These are phyloP conservation scores for Domatiomyces catenatus DNA, from an alignment of 2,329 filamentous ascomycete species.

Conservation along the genomic window DNA sequence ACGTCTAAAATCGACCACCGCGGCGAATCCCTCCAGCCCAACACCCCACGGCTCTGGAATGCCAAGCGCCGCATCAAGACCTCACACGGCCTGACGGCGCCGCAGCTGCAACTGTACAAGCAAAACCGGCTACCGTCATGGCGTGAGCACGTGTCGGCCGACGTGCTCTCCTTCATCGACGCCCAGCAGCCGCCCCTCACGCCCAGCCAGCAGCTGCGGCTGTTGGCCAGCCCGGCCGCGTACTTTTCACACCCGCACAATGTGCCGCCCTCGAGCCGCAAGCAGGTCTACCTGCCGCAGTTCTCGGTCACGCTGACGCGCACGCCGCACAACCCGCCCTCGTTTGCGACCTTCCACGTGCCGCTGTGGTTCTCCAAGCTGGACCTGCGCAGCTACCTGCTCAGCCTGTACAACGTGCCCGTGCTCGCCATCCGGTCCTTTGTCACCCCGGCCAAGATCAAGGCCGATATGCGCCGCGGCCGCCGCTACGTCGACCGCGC, in stretches of 20 bases:
- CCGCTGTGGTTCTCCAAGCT: constrained; percentile 90
- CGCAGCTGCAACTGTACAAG: constrained; percentile 1
- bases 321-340: constrained; percentile 55
- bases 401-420: constrained; percentile 65
- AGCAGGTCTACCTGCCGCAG: constrained; percentile 45
- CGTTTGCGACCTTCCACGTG: constrained; percentile 77
- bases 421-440: constrained; percentile 61
- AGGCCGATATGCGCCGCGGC: not conserved
- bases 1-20: not conserved
- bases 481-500: constrained; percentile 35
- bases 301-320: constrained; percentile 68
- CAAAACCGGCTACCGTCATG: constrained; percentile 1
- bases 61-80: constrained; percentile 14
- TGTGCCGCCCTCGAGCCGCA: constrained; percentile 19
- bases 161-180: constrained; percentile 9
- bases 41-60: constrained; percentile 14
- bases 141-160: constrained; percentile 5
- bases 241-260: constrained; percentile 15
- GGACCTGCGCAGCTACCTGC: constrained; percentile 89
- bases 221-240: constrained; percentile 9
- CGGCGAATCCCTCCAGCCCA: not conserved
- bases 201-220: constrained; percentile 1
- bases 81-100: constrained; percentile 4
- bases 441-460: constrained; percentile 48
- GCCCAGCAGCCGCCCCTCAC: constrained; percentile 1